phyloP scores from a whole-genome alignment of 768 basidiomycete species.

The Paxillus involutus region DNA sequence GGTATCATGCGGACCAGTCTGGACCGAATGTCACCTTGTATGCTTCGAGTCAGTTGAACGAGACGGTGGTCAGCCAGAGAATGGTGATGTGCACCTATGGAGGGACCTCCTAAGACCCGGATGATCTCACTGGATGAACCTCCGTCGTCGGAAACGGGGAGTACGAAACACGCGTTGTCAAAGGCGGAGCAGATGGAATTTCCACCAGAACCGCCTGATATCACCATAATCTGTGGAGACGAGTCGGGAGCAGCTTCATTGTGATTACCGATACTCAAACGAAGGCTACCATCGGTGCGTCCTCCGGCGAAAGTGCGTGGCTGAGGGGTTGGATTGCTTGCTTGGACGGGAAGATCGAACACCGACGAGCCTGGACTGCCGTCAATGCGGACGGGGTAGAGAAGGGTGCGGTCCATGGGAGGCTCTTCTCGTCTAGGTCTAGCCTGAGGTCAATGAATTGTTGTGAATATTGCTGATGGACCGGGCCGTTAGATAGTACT shows the following conservation, averaged over 20 bases:
- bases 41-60: conserved; percentile 4
- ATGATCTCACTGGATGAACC: conserved; percentile 95
- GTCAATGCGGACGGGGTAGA: conserved; percentile 14
- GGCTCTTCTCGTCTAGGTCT: neutral
- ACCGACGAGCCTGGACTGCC: conserved; percentile 69
- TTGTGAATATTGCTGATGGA: neutral
- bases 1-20: conserved; percentile 88
- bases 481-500: neutral
- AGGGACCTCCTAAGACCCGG: conserved; percentile 84
- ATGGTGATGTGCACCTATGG: conserved; percentile 54
- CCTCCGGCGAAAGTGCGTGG: conserved; percentile 13
- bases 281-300: conserved; percentile 3
- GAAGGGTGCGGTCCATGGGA: conserved; percentile 16
- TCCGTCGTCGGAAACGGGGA: conserved; percentile 95
- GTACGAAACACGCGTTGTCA: conserved; percentile 70
- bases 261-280: neutral
- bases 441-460: neutral
- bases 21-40: conserved; percentile 82
- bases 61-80: conserved; percentile 13
- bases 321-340: conserved; percentile 16
- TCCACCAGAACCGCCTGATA: conserved; percentile 94
- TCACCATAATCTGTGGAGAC: conserved; percentile 59
- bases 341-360: conserved; percentile 67
- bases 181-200: conserved; percentile 91
- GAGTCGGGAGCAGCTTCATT: conserved; percentile 4